Base-by-base conservation (phyloP, 1,139 yeast genomes). In the Yamadazyma jaroonii region DNA sequence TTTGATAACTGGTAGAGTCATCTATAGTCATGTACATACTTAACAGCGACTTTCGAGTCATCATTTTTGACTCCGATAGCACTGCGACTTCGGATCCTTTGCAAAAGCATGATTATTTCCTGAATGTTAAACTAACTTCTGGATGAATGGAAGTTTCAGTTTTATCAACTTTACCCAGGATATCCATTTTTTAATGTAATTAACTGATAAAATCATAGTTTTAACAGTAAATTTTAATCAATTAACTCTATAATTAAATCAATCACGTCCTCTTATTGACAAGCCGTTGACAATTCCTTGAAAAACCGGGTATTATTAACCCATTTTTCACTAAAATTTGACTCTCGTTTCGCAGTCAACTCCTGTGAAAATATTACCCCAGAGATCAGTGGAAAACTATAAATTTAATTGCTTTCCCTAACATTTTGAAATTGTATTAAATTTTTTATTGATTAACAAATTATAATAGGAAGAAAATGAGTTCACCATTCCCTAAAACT, bases 401-500 rank as follows among this genome's bases (percentile, higher is more conserved):
- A 48, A 48, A 48, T 47, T 37, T n/a, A 43, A 41, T 48, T 48
- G 52, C 52, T 48, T 43, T 46, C 50, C 50, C 50, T n/a, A 8
- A 13, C n/a, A 29, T 29, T 29, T 29, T 4, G 4, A 23, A 9
- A 23, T 9, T 23, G 10, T 23, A 23, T 4, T n/a, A 27, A 17
- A 10, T 6, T 31, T 24, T 15, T 27, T 24, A n/a, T 25, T 28
- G 17, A 10, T 11, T 12, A 10, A 27, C 21, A 32, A 29, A 29
- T 34, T 35, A 6, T 12, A 2, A 32, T 22, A 31, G 9, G 28
- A 25, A 59, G 20, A 17, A 29, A 14, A 71, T 70, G 76, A 56
- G 74, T 31, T 48, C 62, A 42, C 82, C 82, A 53, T 77, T 76
- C 59, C 82, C 82, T 49, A 63, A 65, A 49, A 62, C 75, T 22